A percentile compares a stretch with the other conserved stretches of the same genome.
Evolutionary conservation across 495 filamentous ascomycete genomes (phyloP).

Genomic region (Aspergillus taichungensis): DNA sequence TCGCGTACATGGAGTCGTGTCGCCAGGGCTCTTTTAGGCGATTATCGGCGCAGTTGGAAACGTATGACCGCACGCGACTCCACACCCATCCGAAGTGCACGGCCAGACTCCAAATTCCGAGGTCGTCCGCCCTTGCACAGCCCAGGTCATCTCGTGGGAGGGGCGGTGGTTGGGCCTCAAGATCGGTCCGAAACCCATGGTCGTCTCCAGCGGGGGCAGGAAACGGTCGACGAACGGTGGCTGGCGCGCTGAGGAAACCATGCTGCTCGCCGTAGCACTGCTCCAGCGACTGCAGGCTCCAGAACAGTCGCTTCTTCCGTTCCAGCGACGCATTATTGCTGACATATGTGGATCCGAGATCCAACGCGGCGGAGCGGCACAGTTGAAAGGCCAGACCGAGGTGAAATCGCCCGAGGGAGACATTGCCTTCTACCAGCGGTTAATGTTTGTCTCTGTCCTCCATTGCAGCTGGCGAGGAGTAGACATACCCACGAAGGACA

Average conservation of each 20-base stretch:
- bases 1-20: constrained; percentile 38
- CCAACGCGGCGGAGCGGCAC: constrained; percentile 35
- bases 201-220: constrained; percentile 18
- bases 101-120: constrained; percentile 35
- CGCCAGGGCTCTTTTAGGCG: constrained; percentile 38
- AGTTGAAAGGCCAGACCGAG: constrained; percentile 36
- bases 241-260: constrained; percentile 27
- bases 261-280: constrained; percentile 35
- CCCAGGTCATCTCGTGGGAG: constrained; percentile 30
- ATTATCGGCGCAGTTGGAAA: constrained; percentile 33
- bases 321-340: constrained; percentile 22
- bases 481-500: constrained; percentile 31
- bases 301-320: constrained; percentile 36
- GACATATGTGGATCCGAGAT: constrained; percentile 26
- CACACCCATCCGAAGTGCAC: constrained; percentile 39
- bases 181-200: constrained; percentile 4
- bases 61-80: constrained; percentile 32
- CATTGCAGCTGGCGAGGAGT: no score
- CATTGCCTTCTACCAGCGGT: constrained; percentile 25
- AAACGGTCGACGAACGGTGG: constrained; percentile 24
- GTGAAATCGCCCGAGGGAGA: constrained; percentile 33
- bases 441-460: no score
- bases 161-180: constrained; percentile 20
- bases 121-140: constrained; percentile 19
- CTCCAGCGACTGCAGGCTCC: constrained; percentile 35